A percentile compares a stretch with the other conserved stretches of the same genome.
Conservation (phyloP, 2,329 filamentous ascomycete genomes). For the Pseudogymnoascus sp. region DNA sequence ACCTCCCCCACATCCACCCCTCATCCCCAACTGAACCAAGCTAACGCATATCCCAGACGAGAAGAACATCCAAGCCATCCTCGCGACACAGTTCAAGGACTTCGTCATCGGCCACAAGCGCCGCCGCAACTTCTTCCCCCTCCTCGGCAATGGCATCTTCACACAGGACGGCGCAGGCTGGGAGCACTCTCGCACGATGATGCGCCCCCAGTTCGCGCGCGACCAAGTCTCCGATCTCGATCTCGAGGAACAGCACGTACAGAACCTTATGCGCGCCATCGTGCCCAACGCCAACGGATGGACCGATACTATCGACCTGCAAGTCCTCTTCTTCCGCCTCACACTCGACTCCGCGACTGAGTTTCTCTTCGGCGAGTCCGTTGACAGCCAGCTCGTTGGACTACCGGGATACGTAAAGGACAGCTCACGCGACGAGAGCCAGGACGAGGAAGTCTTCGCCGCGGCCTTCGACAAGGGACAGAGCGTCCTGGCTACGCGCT, state of each 20-base stretch:
- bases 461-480: slow-evolving; percentile 42
- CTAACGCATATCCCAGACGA: slow-evolving; percentile 16
- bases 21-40: slow-evolving; percentile 40
- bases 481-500: slow-evolving; percentile 17
- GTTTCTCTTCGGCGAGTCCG: slow-evolving; percentile 52
- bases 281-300: slow-evolving; percentile 46
- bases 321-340: slow-evolving; percentile 55
- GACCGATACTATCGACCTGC: slow-evolving; percentile 48
- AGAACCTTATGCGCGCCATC: slow-evolving; percentile 50
- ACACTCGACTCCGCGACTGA: slow-evolving; percentile 46
- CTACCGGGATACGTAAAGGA: slow-evolving; percentile 9
- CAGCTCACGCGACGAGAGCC: neutral
- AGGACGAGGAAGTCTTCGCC: slow-evolving; percentile 34
- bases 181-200: slow-evolving; percentile 34
- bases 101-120: slow-evolving; percentile 46
- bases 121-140: slow-evolving; percentile 41
- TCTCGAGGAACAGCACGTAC: slow-evolving; percentile 63
- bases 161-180: slow-evolving; percentile 26
- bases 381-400: slow-evolving; percentile 30
- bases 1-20: slow-evolving; percentile 24
- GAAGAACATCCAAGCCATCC: slow-evolving; percentile 48
- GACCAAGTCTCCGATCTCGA: slow-evolving; percentile 59
- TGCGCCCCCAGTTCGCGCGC: slow-evolving; percentile 48
- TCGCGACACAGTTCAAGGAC: slow-evolving; percentile 45
- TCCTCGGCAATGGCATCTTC: slow-evolving; percentile 28